Conservation (phyloP, 1,284 basidiomycete genomes). For the Leccinum subatratum region DNA sequence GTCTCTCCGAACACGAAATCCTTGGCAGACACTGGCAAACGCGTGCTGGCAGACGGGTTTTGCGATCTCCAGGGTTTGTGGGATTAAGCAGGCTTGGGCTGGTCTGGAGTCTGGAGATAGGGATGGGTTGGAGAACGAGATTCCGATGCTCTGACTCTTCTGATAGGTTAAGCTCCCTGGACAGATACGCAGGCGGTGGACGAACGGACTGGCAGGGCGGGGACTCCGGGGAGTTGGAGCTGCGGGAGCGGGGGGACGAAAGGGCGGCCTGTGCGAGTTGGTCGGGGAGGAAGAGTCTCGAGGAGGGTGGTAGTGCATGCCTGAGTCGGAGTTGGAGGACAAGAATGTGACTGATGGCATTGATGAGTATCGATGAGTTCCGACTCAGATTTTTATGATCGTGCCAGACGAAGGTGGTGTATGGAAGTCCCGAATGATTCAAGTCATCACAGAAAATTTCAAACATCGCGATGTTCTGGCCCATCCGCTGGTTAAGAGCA, state of each 20-base stretch:
- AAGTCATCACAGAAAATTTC: too few relatives aligned
- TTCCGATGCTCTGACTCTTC: conserved; percentile 30
- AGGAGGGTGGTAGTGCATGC: conserved; percentile 42
- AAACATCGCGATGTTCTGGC: too few relatives aligned
- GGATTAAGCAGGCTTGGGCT: conserved; percentile 26
- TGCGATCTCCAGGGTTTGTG: conserved; percentile 39
- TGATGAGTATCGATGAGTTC: too few relatives aligned
- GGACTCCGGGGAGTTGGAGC: conserved; percentile 48
- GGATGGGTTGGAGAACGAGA: conserved; percentile 11
- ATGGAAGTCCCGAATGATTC: too few relatives aligned
- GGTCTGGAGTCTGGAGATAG: conserved; percentile 6
- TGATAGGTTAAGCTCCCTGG: conserved; percentile 50
- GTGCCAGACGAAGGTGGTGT: too few relatives aligned
- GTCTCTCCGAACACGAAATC: conserved; percentile 70
- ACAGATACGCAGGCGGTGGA: conserved; percentile 55
- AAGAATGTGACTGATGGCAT: too few relatives aligned
- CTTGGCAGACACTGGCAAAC: conserved; percentile 43
- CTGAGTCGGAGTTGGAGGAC: conserved; percentile 60
- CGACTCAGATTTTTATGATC: too few relatives aligned
- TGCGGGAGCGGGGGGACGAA: conserved; percentile 58
- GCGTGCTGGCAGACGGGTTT: conserved; percentile 45
- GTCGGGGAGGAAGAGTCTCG: conserved; percentile 50
- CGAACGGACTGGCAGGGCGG: conserved; percentile 42
- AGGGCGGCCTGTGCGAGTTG: conserved; percentile 61
- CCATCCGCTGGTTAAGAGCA: too few relatives aligned